These are phyloP conservation scores for Apiospora koreana DNA, from an alignment of 2,329 filamentous ascomycete genomes.

Conservation along the genomic window DNA sequence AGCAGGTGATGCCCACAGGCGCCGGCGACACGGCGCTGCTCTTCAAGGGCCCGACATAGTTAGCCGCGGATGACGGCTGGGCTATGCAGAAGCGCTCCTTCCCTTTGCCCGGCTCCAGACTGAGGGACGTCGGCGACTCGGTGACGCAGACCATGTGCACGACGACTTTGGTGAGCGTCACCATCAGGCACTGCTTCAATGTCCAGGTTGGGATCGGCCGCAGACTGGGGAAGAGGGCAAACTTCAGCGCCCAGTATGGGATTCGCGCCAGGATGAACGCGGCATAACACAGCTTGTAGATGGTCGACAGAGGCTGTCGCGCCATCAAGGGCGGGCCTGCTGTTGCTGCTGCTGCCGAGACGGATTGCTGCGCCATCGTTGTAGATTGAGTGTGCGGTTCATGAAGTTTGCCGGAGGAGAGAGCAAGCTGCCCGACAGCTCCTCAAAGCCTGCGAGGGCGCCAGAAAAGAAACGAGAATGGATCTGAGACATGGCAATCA, in stretches of 20 bases:
- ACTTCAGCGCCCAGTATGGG: slow-evolving; percentile 22
- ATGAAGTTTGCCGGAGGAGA: neutral
- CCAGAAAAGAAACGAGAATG: rapidly evolving
- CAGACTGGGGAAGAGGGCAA: slow-evolving; percentile 17
- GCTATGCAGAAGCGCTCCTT: slow-evolving; percentile 16
- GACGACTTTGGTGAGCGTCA: slow-evolving; percentile 12
- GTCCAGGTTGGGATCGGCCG: slow-evolving; percentile 23
- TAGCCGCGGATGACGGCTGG: slow-evolving; percentile 18
- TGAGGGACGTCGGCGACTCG: slow-evolving; percentile 17
- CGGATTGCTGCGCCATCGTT: neutral
- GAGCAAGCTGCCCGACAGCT: neutral
- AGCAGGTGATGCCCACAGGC: slow-evolving; percentile 33
- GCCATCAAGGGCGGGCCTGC: slow-evolving; percentile 23
- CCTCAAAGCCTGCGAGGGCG: neutral
- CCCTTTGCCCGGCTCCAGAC: slow-evolving; percentile 14
- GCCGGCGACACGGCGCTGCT: slow-evolving; percentile 21
- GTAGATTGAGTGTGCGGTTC: neutral
- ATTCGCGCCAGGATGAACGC: slow-evolving; percentile 18
- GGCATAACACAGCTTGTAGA: slow-evolving; percentile 21
- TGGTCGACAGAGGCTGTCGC: slow-evolving; percentile 19
- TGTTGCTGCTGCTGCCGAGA: neutral
- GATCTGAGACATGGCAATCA: neutral
- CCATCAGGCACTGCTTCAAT: slow-evolving; percentile 20
- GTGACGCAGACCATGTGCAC: slow-evolving; percentile 14
- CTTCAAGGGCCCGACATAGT: slow-evolving; percentile 26